These are phyloP conservation scores for Cardamine occulta DNA, from an alignment of 345 rosid genomes.

Conservation along the genomic window DNA sequence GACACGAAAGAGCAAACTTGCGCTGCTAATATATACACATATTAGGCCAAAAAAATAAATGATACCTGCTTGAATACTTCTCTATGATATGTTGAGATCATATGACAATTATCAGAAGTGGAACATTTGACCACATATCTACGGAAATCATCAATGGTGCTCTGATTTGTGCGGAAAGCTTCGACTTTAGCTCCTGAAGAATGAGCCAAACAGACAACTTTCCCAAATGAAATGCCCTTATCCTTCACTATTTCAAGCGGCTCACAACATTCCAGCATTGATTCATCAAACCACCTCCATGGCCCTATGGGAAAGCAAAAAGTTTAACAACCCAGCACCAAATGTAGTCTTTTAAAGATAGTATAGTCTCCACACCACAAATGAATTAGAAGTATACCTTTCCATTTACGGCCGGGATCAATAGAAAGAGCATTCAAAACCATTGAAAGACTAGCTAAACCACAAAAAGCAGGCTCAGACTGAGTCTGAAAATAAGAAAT, in stretches of 20 bases:
- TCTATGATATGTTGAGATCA: slow-evolving; percentile 87
- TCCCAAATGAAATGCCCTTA: slow-evolving; percentile 88
- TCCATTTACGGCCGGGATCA: slow-evolving; percentile 84
- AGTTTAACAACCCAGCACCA: neutral
- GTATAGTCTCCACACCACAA: neutral
- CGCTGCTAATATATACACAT: too few species aligned
- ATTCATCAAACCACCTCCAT: slow-evolving; percentile 99
- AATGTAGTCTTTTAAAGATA: slow-evolving; percentile 1
- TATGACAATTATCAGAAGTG: slow-evolving; percentile 73
- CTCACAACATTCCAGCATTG: slow-evolving; percentile 95
- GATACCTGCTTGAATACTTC: slow-evolving; percentile 68
- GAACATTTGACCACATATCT: slow-evolving; percentile 59
- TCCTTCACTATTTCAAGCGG: slow-evolving; percentile 81
- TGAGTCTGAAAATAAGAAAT: slow-evolving; percentile 89
- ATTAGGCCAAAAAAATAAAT: too few species aligned
- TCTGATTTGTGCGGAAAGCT: slow-evolving; percentile 83
- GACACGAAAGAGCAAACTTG: slow-evolving; percentile 12
- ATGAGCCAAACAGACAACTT: slow-evolving; percentile 84
- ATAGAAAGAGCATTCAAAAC: slow-evolving; percentile 90
- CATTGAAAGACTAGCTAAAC: slow-evolving; percentile 86
- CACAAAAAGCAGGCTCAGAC: slow-evolving; percentile 92
- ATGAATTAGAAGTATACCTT: slow-evolving; percentile 46
- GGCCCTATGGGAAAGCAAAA: slow-evolving; percentile 64
- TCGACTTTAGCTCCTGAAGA: slow-evolving; percentile 92
- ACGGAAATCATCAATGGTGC: slow-evolving; percentile 77